Evolutionary conservation across 305 asterid genomes (phyloP).

Genomic region (Euphrasia arctica): DNA sequence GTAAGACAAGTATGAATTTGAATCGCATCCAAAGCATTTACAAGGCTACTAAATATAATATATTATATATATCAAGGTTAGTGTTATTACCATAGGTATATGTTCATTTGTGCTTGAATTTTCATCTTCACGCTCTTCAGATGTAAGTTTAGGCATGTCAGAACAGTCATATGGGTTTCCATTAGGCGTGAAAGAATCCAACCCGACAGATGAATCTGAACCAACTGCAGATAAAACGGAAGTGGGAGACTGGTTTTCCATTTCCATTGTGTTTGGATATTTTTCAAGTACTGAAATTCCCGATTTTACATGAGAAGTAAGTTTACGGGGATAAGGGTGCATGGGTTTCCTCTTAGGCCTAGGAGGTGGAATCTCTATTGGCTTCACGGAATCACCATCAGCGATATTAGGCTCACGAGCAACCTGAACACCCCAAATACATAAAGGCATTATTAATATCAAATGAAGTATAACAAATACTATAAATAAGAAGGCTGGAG

Average conservation of each 20-base stretch:
- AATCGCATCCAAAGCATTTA: background rate
- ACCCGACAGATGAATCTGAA: conserved; percentile 45
- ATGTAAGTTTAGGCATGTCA: conserved; percentile 30
- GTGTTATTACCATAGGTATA: conserved; percentile 41
- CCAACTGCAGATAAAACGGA: conserved; percentile 63
- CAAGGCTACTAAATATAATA: conserved; percentile 13
- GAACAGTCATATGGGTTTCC: conserved; percentile 49
- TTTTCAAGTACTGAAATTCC: conserved; percentile 37
- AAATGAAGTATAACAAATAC: background rate
- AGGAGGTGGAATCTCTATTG: conserved; percentile 91
- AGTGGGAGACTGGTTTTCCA: conserved; percentile 67
- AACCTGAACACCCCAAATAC: conserved; percentile 43
- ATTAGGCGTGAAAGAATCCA: conserved; percentile 39
- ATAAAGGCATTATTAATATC: conserved; percentile 3
- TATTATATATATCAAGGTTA: background rate
- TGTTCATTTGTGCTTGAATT: conserved; percentile 44
- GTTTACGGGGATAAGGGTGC: conserved; percentile 96
- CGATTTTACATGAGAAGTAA: conserved; percentile 34
- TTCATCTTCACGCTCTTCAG: conserved; percentile 41
- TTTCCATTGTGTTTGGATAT: conserved; percentile 33
- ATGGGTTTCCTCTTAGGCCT: conserved; percentile 90
- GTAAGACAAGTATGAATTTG: conserved; percentile 19
- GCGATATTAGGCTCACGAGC: conserved; percentile 53
- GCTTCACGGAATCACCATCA: conserved; percentile 45
- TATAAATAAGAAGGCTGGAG: too few species aligned